Conservation (phyloP, 2,329 filamentous ascomycete species). For the Cladophialophora exuberans region DNA sequence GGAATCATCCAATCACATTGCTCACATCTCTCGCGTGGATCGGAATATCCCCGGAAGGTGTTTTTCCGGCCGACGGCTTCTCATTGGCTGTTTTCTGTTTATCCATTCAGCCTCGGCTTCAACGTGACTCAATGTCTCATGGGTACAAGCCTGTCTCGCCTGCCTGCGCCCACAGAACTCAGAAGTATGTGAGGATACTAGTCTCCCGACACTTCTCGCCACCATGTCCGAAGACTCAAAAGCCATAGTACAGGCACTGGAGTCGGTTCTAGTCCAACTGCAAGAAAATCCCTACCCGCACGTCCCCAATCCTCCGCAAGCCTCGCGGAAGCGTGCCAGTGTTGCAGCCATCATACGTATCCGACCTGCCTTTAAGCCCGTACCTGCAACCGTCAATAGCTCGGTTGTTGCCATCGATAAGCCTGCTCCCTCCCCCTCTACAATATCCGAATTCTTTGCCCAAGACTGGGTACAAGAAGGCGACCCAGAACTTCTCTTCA, state of each 20-base stretch:
- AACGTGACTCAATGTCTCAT: background rate
- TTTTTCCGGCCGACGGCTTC: background rate
- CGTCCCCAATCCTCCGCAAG: slow-evolving; percentile 47
- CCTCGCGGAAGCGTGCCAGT: slow-evolving; percentile 63
- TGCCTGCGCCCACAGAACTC: too few species aligned
- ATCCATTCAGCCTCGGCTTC: slow-evolving; percentile 5
- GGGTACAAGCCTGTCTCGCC: background rate
- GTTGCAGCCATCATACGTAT: slow-evolving; percentile 68
- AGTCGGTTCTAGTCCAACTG: slow-evolving; percentile 25
- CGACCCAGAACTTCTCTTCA: slow-evolving; percentile 70
- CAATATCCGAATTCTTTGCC: slow-evolving; percentile 61
- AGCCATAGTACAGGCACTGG: slow-evolving; percentile 28
- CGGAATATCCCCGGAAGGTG: background rate
- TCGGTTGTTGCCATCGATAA: slow-evolving; percentile 25
- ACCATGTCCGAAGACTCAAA: slow-evolving; percentile 29
- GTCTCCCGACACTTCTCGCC: background rate
- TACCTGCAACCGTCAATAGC: slow-evolving; percentile 44
- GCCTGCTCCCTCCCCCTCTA: slow-evolving; percentile 26
- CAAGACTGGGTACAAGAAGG: slow-evolving; percentile 68
- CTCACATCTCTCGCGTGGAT: background rate
- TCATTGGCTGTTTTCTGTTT: background rate
- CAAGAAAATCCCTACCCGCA: slow-evolving; percentile 44
- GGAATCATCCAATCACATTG: slow-evolving; percentile 11
- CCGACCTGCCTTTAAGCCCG: slow-evolving; percentile 60
- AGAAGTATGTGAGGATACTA: too few species aligned